A percentile compares a stretch with the other conserved stretches of the same genome.
These are phyloP conservation scores for Tetrapisispora taiwanensis DNA, from an alignment of 805 yeast species.

Conservation along the genomic window DNA sequence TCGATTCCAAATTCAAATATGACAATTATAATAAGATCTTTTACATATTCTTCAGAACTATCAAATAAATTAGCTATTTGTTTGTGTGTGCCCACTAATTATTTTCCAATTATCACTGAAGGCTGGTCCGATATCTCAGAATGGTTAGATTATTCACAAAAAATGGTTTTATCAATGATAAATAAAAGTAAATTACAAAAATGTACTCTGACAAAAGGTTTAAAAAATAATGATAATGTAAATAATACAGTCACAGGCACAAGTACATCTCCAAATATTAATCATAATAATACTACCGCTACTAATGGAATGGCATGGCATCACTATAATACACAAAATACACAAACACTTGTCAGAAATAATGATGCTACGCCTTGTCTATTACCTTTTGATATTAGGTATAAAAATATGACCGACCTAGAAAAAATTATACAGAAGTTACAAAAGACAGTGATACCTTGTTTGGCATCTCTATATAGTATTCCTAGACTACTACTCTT, in stretches of 20 bases:
- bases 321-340: background rate
- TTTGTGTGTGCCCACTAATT: constrained; percentile 22
- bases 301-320: background rate
- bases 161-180: constrained; percentile 9
- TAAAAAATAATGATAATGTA: background rate
- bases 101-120: constrained; percentile 25
- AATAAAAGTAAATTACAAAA: background rate
- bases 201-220: background rate
- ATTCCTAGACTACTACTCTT: constrained; percentile 32
- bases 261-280: too few species aligned
- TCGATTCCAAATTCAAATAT: constrained; percentile 23
- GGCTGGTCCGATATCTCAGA: constrained; percentile 25
- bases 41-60: constrained; percentile 13
- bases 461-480: constrained; percentile 23
- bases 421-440: constrained; percentile 20
- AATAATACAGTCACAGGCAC: background rate
- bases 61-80: constrained; percentile 28
- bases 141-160: constrained; percentile 26
- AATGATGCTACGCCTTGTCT: background rate
- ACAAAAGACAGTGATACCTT: constrained; percentile 24
- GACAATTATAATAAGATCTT: constrained; percentile 28
- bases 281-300: background rate
- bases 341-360: background rate
- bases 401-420: constrained; percentile 13
- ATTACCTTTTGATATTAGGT: constrained; percentile 6